Percentiles rank a stretch among this genome's conserved stretches.
These are phyloP conservation scores for Neurospora sp. DNA, from an alignment of 495 filamentous ascomycete species.

Conservation along the genomic window DNA sequence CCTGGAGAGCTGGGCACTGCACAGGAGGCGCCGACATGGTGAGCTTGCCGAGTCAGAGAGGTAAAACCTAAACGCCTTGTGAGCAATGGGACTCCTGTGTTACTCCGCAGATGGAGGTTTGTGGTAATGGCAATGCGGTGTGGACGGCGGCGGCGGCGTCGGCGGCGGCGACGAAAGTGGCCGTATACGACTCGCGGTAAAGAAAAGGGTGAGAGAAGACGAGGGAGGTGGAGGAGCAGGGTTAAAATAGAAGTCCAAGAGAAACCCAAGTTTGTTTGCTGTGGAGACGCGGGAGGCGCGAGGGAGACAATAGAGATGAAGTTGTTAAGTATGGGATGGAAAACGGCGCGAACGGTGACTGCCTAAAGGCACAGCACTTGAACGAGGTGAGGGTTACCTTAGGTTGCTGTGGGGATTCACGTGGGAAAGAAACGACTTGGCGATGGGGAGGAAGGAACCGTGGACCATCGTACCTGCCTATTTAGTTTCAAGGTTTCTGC, in stretches of 20 bases:
- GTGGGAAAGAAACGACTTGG: background rate
- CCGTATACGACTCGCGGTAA: background rate
- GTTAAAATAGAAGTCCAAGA: background rate
- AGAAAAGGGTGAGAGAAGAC: background rate
- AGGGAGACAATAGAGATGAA: background rate
- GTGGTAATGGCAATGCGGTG: background rate
- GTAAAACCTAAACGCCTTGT: background rate
- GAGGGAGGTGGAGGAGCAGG: background rate
- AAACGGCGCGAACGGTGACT: background rate
- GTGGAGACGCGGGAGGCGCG: background rate
- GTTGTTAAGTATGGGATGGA: background rate
- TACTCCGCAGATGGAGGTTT: background rate
- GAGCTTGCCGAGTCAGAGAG: background rate
- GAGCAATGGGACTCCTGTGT: background rate
- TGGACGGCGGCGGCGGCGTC: background rate
- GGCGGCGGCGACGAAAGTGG: background rate
- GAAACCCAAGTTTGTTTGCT: background rate
- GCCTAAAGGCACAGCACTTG: background rate
- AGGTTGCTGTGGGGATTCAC: background rate
- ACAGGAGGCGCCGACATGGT: background rate
- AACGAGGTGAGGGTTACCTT: background rate
- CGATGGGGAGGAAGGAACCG: background rate
- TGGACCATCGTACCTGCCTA: background rate
- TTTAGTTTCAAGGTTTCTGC: background rate
- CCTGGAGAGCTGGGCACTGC: background rate